Percentiles rank a stretch among this genome's conserved stretches.
Conservation (phyloP, 768 basidiomycete genomes). For the Suillus occidentalis region DNA sequence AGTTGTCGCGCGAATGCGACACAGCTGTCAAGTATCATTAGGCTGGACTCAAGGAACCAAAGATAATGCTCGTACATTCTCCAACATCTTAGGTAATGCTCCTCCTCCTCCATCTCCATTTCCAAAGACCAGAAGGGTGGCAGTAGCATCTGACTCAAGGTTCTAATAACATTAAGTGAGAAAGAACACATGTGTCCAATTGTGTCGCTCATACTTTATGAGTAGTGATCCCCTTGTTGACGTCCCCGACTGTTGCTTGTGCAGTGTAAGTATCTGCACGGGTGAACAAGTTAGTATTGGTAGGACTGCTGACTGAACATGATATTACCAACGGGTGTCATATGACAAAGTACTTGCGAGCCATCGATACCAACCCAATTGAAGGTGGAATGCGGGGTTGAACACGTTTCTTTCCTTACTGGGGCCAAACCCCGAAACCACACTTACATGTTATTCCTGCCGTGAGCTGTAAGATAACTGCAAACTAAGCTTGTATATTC, state of each 20-base stretch:
- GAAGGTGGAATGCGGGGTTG: slow-evolving; percentile 94
- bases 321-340: slow-evolving; percentile 82
- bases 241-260: slow-evolving; percentile 84
- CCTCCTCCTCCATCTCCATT: slow-evolving; percentile 97
- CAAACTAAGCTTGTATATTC: neutral
- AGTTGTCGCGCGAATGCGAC: slow-evolving; percentile 81
- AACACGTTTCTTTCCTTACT: slow-evolving; percentile 67
- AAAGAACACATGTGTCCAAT: neutral
- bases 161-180: slow-evolving; percentile 46
- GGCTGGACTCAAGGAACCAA: neutral
- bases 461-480: neutral
- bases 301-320: neutral
- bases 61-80: slow-evolving; percentile 59
- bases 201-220: slow-evolving; percentile 67
- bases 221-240: slow-evolving; percentile 79
- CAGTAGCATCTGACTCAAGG: slow-evolving; percentile 73
- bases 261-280: slow-evolving; percentile 82
- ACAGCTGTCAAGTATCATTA: slow-evolving; percentile 50
- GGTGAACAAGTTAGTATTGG: neutral
- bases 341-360: slow-evolving; percentile 91
- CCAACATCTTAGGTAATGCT: slow-evolving; percentile 87
- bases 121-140: slow-evolving; percentile 90
- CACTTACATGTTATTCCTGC: slow-evolving; percentile 77
- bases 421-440: neutral
- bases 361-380: slow-evolving; percentile 97